Percentiles rank a stretch among this genome's conserved stretches.
Conservation (phyloP, 139 green algal species). For the Coccomyxa sp. region DNA sequence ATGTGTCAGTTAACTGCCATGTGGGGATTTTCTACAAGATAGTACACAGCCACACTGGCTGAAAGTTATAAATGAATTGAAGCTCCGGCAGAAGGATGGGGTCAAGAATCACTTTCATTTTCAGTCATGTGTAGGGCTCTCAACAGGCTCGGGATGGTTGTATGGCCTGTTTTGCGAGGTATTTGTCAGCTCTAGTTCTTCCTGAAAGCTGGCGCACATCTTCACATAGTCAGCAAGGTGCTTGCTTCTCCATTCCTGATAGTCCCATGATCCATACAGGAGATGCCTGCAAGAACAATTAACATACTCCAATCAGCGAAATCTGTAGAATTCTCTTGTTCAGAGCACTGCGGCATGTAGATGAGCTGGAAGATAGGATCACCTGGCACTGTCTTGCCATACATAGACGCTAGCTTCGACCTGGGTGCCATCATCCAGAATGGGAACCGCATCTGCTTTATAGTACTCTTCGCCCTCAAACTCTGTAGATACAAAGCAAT, state of each 20-base stretch:
- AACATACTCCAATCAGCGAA: not conserved
- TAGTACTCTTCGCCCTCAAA: conserved; percentile 78
- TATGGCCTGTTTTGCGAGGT: not conserved
- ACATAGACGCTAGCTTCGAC: conserved; percentile 56
- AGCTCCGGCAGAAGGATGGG: no score
- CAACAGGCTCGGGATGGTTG: conserved; percentile 5
- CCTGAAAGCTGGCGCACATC: conserved; percentile 7
- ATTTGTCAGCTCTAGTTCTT: not conserved
- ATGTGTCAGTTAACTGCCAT: no score
- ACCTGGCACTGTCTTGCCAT: conserved; percentile 37
- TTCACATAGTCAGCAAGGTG: conserved; percentile 27
- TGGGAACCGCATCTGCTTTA: conserved; percentile 15
- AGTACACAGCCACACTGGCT: no score
- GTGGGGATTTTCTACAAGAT: no score
- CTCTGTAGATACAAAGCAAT: conserved; percentile 17
- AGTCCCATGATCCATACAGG: conserved; percentile 52
- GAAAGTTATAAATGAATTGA: no score
- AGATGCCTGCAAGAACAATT: conserved; percentile 11
- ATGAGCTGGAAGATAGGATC: not conserved
- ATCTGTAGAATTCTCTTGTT: not conserved
- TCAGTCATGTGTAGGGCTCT: conserved; percentile 10
- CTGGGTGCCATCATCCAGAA: conserved; percentile 36
- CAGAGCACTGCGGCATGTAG: not conserved
- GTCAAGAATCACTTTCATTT: no score
- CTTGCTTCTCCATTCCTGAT: conserved; percentile 41